Evolutionary conservation across 805 yeast species (phyloP).

Genomic region (Kluyveromyces wickerhamii): DNA sequence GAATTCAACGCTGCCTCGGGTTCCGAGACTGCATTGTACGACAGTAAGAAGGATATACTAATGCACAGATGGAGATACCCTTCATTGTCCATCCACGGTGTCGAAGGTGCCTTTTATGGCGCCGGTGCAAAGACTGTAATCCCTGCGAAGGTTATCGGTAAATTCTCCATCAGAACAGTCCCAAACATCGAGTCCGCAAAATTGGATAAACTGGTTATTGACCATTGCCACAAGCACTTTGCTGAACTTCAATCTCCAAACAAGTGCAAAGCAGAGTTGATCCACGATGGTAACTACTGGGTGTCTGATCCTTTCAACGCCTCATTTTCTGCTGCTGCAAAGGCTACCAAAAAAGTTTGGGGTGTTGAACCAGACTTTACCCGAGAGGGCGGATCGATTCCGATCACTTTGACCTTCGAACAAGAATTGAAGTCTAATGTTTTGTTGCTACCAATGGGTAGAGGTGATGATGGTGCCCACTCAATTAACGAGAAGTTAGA

Average conservation of each 20-base stretch:
- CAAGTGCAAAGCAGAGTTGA: conserved; percentile 57
- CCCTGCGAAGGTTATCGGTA: conserved; percentile 90
- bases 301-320: conserved; percentile 88
- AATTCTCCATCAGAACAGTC: conserved; percentile 94
- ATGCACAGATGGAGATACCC: conserved; percentile 99
- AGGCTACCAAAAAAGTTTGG: conserved; percentile 94
- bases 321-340: conserved; percentile 85
- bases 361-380: conserved; percentile 93
- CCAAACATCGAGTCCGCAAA: conserved; percentile 82
- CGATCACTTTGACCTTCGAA: conserved; percentile 92
- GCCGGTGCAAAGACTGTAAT: conserved; percentile 98
- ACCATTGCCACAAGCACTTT: conserved; percentile 61
- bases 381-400: conserved; percentile 98
- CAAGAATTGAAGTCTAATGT: conserved; percentile 78
- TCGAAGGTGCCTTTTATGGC: conserved; percentile 94
- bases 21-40: conserved; percentile 71
- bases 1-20: conserved; percentile 89
- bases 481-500: conserved; percentile 94
- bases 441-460: conserved; percentile 90
- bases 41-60: conserved; percentile 72
- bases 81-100: conserved; percentile 89
- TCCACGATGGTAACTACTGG: conserved; percentile 97
- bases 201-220: conserved; percentile 68
- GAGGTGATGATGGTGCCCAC: conserved; percentile 99
- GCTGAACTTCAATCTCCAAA: conserved; percentile 69